These are phyloP conservation scores for Neonectria punicea DNA, from an alignment of 2,329 filamentous ascomycete genomes.

Conservation along the genomic window DNA sequence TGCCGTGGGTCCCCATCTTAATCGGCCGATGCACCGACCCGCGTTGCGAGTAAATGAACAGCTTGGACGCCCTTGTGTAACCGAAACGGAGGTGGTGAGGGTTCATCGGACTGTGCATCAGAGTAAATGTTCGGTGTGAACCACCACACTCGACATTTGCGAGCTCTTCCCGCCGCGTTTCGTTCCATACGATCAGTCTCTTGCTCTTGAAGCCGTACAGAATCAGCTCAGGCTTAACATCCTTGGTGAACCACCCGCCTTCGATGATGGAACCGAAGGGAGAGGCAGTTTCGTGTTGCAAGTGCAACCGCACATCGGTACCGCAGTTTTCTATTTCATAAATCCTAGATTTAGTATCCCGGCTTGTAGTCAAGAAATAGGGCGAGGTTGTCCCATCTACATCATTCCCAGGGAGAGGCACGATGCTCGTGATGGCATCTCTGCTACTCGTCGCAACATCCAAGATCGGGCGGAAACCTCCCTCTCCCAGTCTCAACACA, in stretches of 20 bases:
- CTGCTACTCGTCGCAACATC: slow-evolving; percentile 54
- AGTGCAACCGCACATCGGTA: slow-evolving; percentile 46
- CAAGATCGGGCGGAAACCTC: slow-evolving; percentile 44
- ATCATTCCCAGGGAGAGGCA: slow-evolving; percentile 52
- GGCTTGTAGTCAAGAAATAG: slow-evolving; percentile 76
- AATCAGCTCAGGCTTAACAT: slow-evolving; percentile 64
- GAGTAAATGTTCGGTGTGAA: slow-evolving; percentile 80
- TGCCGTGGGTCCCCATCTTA: slow-evolving; percentile 80
- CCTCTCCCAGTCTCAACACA: slow-evolving; percentile 41
- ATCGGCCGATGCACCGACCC: slow-evolving; percentile 58
- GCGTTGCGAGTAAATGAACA: slow-evolving; percentile 59
- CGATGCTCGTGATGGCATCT: slow-evolving; percentile 77
- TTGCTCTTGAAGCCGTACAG: slow-evolving; percentile 85
- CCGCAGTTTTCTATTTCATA: slow-evolving; percentile 54
- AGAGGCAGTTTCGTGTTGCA: slow-evolving; percentile 74
- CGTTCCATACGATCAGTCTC: slow-evolving; percentile 84
- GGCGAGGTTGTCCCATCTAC: slow-evolving; percentile 25
- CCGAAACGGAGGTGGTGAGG: slow-evolving; percentile 63
- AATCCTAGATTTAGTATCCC: slow-evolving; percentile 81
- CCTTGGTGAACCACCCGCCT: slow-evolving; percentile 68
- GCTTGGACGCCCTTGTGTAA: slow-evolving; percentile 76
- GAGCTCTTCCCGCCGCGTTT: slow-evolving; percentile 74
- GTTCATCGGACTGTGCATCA: slow-evolving; percentile 46
- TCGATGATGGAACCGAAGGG: slow-evolving; percentile 83
- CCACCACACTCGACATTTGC: slow-evolving; percentile 84